Evolutionary conservation across 1,284 basidiomycete genomes (phyloP).

Genomic region (Mycocalia duriaeana): DNA sequence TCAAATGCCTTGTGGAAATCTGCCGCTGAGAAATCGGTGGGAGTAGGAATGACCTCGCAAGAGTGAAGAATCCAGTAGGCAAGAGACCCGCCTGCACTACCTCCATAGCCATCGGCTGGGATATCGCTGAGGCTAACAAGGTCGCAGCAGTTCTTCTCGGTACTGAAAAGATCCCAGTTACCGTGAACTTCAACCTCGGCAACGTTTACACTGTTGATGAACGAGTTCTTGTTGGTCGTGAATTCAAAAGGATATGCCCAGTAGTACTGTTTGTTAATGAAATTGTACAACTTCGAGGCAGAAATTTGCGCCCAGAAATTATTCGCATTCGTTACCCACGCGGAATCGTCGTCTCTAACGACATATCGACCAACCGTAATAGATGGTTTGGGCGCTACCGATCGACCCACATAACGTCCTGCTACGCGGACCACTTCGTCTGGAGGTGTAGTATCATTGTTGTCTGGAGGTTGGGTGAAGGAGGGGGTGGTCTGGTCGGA

Average conservation of each 20-base stretch:
- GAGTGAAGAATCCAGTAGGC: conserved; percentile 10
- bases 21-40: conserved; percentile 2
- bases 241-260: conserved; percentile 4
- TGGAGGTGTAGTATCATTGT: too few species aligned
- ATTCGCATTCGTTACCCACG: conserved; percentile 3
- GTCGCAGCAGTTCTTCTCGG: conserved; percentile 3
- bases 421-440: neutral
- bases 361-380: conserved; percentile 8
- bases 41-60: conserved; percentile 5
- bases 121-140: neutral
- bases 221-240: conserved; percentile 2
- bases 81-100: neutral
- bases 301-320: conserved; percentile 1
- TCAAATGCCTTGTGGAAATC: conserved; percentile 2
- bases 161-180: conserved; percentile 5
- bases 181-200: conserved; percentile 8
- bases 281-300: conserved; percentile 1
- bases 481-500: too few species aligned
- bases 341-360: conserved; percentile 1
- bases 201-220: conserved; percentile 8
- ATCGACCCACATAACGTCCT: neutral
- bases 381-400: neutral
- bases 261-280: conserved; percentile 5
- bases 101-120: conserved; percentile 5
- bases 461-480: too few species aligned